Percentiles rank a stretch among this genome's conserved stretches.
Evolutionary conservation across 2,329 filamentous ascomycete species (phyloP).

Genomic region (Phyllosticta ampelicida): DNA sequence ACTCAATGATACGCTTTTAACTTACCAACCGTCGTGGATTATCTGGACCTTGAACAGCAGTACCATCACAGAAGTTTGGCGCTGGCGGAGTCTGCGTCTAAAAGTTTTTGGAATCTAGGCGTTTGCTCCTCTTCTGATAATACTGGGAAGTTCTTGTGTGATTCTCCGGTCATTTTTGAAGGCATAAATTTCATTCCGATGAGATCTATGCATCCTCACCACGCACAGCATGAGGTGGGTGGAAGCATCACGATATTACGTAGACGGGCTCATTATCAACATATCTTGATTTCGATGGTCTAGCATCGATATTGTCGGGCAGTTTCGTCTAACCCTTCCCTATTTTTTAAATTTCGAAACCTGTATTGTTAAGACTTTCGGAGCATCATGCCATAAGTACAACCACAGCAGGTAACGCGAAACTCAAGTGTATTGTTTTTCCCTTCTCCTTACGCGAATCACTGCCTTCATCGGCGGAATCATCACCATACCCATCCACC

Average conservation of each 20-base stretch:
- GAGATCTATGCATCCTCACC: too few species aligned
- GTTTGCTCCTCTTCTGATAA: background rate
- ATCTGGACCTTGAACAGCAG: too few species aligned
- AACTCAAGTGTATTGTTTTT: background rate
- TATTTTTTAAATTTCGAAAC: too few species aligned
- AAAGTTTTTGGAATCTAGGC: background rate
- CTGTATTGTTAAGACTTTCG: too few species aligned
- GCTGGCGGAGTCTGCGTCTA: background rate
- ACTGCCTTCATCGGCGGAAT: background rate
- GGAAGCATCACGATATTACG: too few species aligned
- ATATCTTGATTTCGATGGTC: too few species aligned
- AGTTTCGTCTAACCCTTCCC: too few species aligned
- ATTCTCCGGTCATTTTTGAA: too few species aligned
- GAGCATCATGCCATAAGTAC: background rate
- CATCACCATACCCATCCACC: constrained; percentile 2
- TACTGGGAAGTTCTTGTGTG: background rate
- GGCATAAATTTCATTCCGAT: too few species aligned
- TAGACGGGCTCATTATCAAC: too few species aligned
- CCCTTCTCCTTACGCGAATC: background rate
- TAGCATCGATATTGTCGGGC: too few species aligned
- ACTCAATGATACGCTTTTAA: background rate
- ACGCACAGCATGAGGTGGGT: too few species aligned
- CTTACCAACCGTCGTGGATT: background rate
- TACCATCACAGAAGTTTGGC: background rate
- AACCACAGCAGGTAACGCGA: background rate